These are phyloP conservation scores for Dendrocalamus latiflorus DNA, from an alignment of 202 grass and related monocot species.

Conservation along the genomic window DNA sequence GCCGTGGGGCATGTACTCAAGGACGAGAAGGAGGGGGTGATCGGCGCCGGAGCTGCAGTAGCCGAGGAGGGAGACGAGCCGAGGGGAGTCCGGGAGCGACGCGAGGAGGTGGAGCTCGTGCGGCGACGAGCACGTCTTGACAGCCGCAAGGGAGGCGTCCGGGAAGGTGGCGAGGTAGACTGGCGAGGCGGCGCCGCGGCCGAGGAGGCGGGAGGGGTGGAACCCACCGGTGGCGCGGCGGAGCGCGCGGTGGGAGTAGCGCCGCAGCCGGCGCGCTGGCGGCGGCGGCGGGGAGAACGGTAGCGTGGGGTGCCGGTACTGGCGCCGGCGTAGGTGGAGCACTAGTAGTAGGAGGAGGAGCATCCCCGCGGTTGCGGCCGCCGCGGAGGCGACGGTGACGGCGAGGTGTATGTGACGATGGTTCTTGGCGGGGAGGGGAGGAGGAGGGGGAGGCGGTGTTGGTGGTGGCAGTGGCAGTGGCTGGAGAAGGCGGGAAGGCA, in stretches of 20 bases:
- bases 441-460: background rate
- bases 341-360: conserved; percentile 8
- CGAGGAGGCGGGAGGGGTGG: conserved; percentile 69
- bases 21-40: conserved; percentile 51
- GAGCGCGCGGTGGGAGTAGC: conserved; percentile 59
- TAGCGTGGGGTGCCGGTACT: conserved; percentile 1
- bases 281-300: conserved; percentile 29
- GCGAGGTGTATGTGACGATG: conserved; percentile 14
- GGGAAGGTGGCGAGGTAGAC: conserved; percentile 80
- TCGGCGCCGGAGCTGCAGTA: conserved; percentile 41
- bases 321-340: conserved; percentile 6
- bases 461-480: conserved; percentile 6
- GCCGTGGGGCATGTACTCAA: no score
- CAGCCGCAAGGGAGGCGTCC: conserved; percentile 39
- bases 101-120: conserved; percentile 78
- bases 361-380: background rate
- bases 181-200: conserved; percentile 68
- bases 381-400: background rate
- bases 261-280: conserved; percentile 19
- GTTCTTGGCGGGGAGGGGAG: background rate
- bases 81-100: conserved; percentile 48
- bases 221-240: conserved; percentile 64
- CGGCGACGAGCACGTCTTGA: conserved; percentile 54
- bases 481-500: conserved; percentile 38
- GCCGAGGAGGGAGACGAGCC: conserved; percentile 58